phyloP scores from a whole-genome alignment of 805 yeast species.

The Wickerhamiella kazuoi region DNA sequence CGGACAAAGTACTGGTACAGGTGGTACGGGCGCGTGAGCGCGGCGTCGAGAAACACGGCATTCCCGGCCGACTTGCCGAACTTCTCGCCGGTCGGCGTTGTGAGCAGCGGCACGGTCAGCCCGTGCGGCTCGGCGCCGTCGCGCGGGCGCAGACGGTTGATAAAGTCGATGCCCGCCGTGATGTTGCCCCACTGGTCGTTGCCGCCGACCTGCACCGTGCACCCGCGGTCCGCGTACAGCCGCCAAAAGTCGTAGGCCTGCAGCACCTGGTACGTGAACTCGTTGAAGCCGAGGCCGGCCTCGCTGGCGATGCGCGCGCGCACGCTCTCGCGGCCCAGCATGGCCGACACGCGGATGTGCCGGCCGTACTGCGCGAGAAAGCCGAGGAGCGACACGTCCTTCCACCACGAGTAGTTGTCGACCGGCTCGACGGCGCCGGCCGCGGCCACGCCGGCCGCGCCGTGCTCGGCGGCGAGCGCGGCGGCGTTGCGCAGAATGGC shows the following conservation, averaged over 20 bases:
- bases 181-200: constrained; percentile 98
- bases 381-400: constrained; percentile 50
- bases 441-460: constrained; percentile 8
- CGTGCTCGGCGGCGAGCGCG: constrained; percentile 40
- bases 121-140: constrained; percentile 34
- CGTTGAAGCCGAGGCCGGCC: constrained; percentile 79
- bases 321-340: constrained; percentile 80
- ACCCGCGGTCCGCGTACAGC: constrained; percentile 38
- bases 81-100: constrained; percentile 78
- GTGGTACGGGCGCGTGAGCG: constrained; percentile 62
- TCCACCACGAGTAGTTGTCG: constrained; percentile 81
- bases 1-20: constrained; percentile 75
- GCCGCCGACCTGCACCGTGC: constrained; percentile 74
- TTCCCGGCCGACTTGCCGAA: constrained; percentile 96
- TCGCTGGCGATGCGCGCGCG: constrained; percentile 51
- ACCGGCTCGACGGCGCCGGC: constrained; percentile 28
- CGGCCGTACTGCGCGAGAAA: constrained; percentile 64
- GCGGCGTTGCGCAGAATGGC: constrained; percentile 44
- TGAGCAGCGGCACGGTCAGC: constrained; percentile 73
- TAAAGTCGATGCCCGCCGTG: constrained; percentile 85
- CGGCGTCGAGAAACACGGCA: constrained; percentile 70
- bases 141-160: constrained; percentile 30
- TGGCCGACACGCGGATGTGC: constrained; percentile 62
- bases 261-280: constrained; percentile 77
- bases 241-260: constrained; percentile 93